Percentiles rank a stretch among this genome's conserved stretches.
These are phyloP conservation scores for Trichophyton simii DNA, from an alignment of 2,329 filamentous ascomycete species.

Conservation along the genomic window DNA sequence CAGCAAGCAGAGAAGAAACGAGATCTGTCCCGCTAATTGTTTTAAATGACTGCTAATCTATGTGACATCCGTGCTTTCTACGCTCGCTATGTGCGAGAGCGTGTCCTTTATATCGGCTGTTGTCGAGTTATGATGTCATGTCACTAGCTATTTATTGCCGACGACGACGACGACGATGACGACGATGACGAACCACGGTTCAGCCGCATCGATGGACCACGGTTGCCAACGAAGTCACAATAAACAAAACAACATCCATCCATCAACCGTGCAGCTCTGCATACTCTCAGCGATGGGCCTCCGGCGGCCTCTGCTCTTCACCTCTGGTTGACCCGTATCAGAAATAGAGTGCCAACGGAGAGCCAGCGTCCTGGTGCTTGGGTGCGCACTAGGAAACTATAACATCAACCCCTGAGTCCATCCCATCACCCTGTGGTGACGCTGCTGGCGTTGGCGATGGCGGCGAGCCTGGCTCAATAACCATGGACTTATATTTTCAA, in stretches of 20 bases:
- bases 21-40: neutral
- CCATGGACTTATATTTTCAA: neutral
- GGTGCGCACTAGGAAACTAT: neutral
- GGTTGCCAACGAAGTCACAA: too few relatives aligned
- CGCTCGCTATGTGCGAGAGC: neutral
- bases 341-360: neutral
- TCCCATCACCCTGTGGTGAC: neutral
- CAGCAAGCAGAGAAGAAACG: neutral
- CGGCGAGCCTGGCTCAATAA: neutral
- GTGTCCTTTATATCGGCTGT: too few relatives aligned
- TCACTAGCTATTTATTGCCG: neutral
- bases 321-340: too few relatives aligned
- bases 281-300: too few relatives aligned
- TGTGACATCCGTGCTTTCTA: neutral
- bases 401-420: neutral
- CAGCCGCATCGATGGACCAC: too few relatives aligned
- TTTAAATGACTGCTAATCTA: neutral
- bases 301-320: too few relatives aligned
- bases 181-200: too few relatives aligned
- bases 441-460: neutral
- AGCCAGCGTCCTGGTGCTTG: neutral
- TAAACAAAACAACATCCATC: too few relatives aligned
- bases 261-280: too few relatives aligned
- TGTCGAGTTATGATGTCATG: neutral
- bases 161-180: too few relatives aligned